A percentile compares a stretch with the other conserved stretches of the same genome.
These are phyloP conservation scores for Brasenia schreberi DNA, from an alignment of 164 flowering plant genomes.

Conservation along the genomic window DNA sequence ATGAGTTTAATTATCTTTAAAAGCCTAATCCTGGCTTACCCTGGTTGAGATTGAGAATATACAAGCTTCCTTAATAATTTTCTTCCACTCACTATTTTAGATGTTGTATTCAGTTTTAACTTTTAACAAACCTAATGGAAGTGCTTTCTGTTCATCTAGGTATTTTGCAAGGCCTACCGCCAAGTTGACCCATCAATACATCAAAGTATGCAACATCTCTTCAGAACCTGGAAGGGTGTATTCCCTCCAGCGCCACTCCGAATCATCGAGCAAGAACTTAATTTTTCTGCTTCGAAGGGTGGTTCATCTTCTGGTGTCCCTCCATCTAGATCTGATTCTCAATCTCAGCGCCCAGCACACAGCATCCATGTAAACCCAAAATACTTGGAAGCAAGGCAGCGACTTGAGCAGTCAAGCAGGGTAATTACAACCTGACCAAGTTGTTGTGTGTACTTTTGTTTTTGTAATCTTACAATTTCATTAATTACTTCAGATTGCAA, in stretches of 20 bases:
- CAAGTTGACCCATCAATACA: constrained; percentile 73
- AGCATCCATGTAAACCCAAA: constrained; percentile 98
- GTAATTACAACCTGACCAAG: constrained; percentile 21
- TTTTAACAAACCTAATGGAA: not conserved
- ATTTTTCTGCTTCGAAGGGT: constrained; percentile 36
- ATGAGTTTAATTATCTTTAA: not conserved
- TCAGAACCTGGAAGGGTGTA: constrained; percentile 96
- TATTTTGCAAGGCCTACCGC: constrained; percentile 84
- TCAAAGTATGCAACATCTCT: constrained; percentile 86
- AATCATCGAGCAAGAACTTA: constrained; percentile 80
- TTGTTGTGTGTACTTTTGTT: too few relatives aligned
- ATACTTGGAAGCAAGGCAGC: constrained; percentile 82
- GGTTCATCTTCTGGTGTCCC: constrained; percentile 45
- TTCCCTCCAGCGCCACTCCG: constrained; percentile 76
- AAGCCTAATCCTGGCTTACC: not conserved
- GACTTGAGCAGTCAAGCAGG: constrained; percentile 70
- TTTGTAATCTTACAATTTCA: too few relatives aligned
- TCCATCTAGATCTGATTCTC: constrained; percentile 47
- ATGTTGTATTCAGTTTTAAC: not conserved
- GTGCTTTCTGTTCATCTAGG: constrained; percentile 29
- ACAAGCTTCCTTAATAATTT: not conserved
- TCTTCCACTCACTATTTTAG: not conserved
- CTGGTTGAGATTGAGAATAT: not conserved
- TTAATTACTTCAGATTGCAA: too few relatives aligned
- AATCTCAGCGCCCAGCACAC: constrained; percentile 60